Base-by-base conservation (phyloP, 202 grass and related monocot species). In the Setaria italica region DNA sequence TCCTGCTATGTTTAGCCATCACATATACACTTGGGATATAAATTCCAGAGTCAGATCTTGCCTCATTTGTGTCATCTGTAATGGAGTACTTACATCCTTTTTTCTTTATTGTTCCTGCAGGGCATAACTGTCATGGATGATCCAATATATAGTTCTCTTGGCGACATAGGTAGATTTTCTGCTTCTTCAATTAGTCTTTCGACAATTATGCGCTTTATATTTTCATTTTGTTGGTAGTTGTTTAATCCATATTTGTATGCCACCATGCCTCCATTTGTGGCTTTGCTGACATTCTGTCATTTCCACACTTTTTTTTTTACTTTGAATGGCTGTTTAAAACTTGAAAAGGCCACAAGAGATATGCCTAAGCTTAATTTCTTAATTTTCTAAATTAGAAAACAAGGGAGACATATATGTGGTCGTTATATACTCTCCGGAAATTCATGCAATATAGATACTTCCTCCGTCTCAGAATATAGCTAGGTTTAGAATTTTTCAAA, bases 131-230 rank as follows among this genome's bases (percentile, higher is more conserved):
- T 86, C 77, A 92, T 99, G 76, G 97, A 99, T 88, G 97, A 99
- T 94, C 57, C 94, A 73, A 92, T 99, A 84, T 99, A 99, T 85
- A 79, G 89, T 76, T 92, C 92, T 74, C 92, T 99, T 85, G 68
- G 92, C 53, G 97, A 99, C 86, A 99, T 99, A 85, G 94, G 94
- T 99, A 91, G 79, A 41, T 57, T 80, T 84, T 35, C n/a, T 19
- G 3, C 71, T 63, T 77, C 67, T 69, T 74, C 33, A 80, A 51
- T 67, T 29, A 17, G 7, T 57, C n/a, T 30, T 87, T 47, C 39
- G 65, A 19, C 9, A 12, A 75, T 29, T 62, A 54, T 57, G 20
- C 54, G 49, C 6, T 45, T 68, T 80, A 81, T 55, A 3, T 50
- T 54, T 30, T 80, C 10, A 4, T 84, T 46, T 57, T 81, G 16